A percentile compares a stretch with the other conserved stretches of the same genome.
Conservation (phyloP, 352 stramenopile genomes). For the Phytophthora rubi region DNA sequence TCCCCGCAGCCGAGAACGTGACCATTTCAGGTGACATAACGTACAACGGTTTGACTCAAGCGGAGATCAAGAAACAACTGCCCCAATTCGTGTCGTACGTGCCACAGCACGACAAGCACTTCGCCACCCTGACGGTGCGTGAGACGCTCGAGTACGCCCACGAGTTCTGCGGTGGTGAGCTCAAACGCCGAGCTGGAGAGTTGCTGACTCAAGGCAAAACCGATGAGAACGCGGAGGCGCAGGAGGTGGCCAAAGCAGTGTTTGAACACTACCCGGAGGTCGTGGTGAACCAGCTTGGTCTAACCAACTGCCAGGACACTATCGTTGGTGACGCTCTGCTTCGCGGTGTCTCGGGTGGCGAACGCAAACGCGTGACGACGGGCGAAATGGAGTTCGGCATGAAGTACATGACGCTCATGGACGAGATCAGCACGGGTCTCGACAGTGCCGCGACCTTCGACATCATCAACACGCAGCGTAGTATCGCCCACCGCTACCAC, state of each 20-base stretch:
- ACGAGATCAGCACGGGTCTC: slow-evolving; percentile 94
- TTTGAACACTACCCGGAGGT: slow-evolving; percentile 61
- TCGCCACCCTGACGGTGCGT: slow-evolving; percentile 49
- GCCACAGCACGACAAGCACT: slow-evolving; percentile 48
- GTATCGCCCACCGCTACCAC: slow-evolving; percentile 33
- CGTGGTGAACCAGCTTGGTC: slow-evolving; percentile 56
- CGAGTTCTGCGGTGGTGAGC: slow-evolving; percentile 53
- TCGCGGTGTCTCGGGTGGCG: slow-evolving; percentile 70
- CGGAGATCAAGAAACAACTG: slow-evolving; percentile 42
- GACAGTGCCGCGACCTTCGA: slow-evolving; percentile 65
- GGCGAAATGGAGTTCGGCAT: slow-evolving; percentile 77
- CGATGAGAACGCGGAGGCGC: slow-evolving; percentile 51
- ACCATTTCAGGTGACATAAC: slow-evolving; percentile 47
- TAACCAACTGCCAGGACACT: slow-evolving; percentile 63
- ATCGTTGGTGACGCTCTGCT: slow-evolving; percentile 65
- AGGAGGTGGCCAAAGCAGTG: slow-evolving; percentile 33
- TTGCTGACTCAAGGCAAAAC: slow-evolving; percentile 41
- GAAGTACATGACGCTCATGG: slow-evolving; percentile 77
- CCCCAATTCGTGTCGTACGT: slow-evolving; percentile 65
- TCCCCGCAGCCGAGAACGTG: slow-evolving; percentile 47
- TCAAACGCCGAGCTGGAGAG: slow-evolving; percentile 38
- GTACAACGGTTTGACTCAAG: slow-evolving; percentile 50
- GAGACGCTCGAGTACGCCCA: slow-evolving; percentile 70
- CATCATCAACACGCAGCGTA: slow-evolving; percentile 40
- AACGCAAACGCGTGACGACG: slow-evolving; percentile 63